These are phyloP conservation scores for Dendrocalamus sinicus DNA, from an alignment of 176 grass and related monocot genomes.

Conservation along the genomic window DNA sequence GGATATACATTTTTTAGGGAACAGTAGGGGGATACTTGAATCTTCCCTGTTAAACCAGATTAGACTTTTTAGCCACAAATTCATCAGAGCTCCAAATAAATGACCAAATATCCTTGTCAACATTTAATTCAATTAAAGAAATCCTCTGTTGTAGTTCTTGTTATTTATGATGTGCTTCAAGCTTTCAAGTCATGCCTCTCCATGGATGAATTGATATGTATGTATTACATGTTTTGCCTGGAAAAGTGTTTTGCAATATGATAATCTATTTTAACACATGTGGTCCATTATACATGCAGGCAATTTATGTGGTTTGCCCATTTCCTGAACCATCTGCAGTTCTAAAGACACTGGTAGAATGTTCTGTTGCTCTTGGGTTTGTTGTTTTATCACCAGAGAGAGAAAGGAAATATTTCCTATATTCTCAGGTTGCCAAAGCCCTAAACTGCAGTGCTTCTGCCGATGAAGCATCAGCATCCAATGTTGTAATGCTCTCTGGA, in stretches of 20 bases:
- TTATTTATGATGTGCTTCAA: neutral
- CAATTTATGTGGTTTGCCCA: slow-evolving; percentile 93
- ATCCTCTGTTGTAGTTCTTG: neutral
- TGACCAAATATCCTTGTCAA: neutral
- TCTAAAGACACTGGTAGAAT: slow-evolving; percentile 85
- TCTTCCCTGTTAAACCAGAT: neutral
- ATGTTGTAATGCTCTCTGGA: slow-evolving; percentile 93
- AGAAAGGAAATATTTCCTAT: slow-evolving; percentile 73
- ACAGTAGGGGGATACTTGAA: neutral
- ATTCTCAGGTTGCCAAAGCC: slow-evolving; percentile 70
- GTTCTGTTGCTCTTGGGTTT: slow-evolving; percentile 85
- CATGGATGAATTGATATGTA: slow-evolving; percentile 2
- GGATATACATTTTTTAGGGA: neutral
- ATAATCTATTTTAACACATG: slow-evolving; percentile 40
- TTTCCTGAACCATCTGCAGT: slow-evolving; percentile 86
- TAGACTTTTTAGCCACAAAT: neutral
- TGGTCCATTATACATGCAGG: slow-evolving; percentile 53
- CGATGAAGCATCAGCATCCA: slow-evolving; percentile 78
- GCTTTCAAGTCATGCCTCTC: neutral
- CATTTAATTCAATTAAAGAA: neutral
- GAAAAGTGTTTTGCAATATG: slow-evolving; percentile 1
- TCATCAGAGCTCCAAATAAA: neutral
- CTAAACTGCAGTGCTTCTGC: slow-evolving; percentile 63
- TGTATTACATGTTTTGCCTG: slow-evolving; percentile 32
- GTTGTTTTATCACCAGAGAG: slow-evolving; percentile 66